These are phyloP conservation scores for Aureobasidium sp. DNA, from an alignment of 2,329 filamentous ascomycete species.

Conservation along the genomic window DNA sequence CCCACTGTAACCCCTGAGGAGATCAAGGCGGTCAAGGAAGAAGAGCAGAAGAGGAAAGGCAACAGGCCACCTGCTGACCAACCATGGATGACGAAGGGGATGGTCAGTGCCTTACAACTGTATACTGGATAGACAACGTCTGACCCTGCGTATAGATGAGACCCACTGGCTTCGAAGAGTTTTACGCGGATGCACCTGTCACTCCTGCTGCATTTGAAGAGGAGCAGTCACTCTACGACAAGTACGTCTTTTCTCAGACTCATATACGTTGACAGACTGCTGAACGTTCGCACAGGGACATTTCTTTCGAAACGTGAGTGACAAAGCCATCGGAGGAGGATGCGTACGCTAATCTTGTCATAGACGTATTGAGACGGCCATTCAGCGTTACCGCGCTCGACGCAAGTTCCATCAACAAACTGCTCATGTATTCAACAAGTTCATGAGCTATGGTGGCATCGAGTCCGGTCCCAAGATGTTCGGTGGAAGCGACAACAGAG, in stretches of 20 bases:
- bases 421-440: slow-evolving; percentile 64
- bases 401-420: slow-evolving; percentile 64
- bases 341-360: slow-evolving; percentile 23
- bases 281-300: background rate
- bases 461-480: slow-evolving; percentile 58
- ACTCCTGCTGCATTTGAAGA: slow-evolving; percentile 61
- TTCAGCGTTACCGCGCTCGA: slow-evolving; percentile 71
- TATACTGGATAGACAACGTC: background rate
- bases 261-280: background rate
- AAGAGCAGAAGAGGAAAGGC: slow-evolving; percentile 27
- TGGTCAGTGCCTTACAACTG: slow-evolving; percentile 21
- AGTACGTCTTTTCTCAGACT: slow-evolving; percentile 28
- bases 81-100: slow-evolving; percentile 35
- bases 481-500: slow-evolving; percentile 51
- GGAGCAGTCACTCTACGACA: slow-evolving; percentile 62
- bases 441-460: slow-evolving; percentile 76
- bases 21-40: slow-evolving; percentile 17
- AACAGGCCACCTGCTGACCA: slow-evolving; percentile 18
- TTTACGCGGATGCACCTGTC: slow-evolving; percentile 71
- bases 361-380: slow-evolving; percentile 76
- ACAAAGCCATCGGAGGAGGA: background rate
- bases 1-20: slow-evolving; percentile 21
- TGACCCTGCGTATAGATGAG: slow-evolving; percentile 21
- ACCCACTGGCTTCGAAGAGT: slow-evolving; percentile 53
- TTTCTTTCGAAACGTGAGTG: slow-evolving; percentile 8